Conservation (phyloP, 1,284 basidiomycete genomes). For the Meripilus lineatus region DNA sequence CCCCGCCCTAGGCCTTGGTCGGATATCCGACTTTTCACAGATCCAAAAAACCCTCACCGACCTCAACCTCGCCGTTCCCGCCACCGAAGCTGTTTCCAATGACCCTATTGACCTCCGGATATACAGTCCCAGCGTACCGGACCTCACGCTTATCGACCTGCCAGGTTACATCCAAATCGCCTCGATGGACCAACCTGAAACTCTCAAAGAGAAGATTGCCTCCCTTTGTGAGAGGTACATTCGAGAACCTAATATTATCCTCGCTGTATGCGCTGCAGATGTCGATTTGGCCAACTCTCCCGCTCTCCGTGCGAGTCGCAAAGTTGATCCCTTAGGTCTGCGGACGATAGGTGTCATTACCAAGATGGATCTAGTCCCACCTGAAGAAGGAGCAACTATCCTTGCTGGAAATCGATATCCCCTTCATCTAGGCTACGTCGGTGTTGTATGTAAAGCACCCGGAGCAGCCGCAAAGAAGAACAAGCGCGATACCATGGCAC, state of each 20-base stretch:
- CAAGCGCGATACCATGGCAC: conserved; percentile 38
- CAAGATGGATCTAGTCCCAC: conserved; percentile 96
- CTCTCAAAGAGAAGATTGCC: conserved; percentile 90
- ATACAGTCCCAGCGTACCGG: conserved; percentile 93
- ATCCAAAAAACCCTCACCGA: conserved; percentile 94
- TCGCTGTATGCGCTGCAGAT: conserved; percentile 97
- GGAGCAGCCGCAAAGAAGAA: conserved; percentile 33
- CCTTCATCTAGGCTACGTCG: conserved; percentile 95
- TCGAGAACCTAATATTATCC: conserved; percentile 94
- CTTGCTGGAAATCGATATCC: conserved; percentile 92
- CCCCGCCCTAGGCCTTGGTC: conserved; percentile 83
- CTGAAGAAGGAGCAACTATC: conserved; percentile 80
- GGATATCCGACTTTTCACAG: conserved; percentile 83
- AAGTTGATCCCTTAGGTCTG: conserved; percentile 91
- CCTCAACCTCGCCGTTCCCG: conserved; percentile 90
- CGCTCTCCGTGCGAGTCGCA: conserved; percentile 87
- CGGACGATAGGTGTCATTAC: conserved; percentile 98
- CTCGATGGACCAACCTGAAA: conserved; percentile 94
- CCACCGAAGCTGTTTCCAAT: conserved; percentile 87
- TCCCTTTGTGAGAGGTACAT: conserved; percentile 94
- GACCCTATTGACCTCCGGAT: conserved; percentile 96
- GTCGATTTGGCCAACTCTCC: conserved; percentile 99
- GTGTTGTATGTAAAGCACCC: conserved; percentile 87
- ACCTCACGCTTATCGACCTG: conserved; percentile 95
- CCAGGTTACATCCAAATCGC: conserved; percentile 97